These are phyloP conservation scores for Dryadomyces sulphureus DNA, from an alignment of 2,329 filamentous ascomycete species.

Conservation along the genomic window DNA sequence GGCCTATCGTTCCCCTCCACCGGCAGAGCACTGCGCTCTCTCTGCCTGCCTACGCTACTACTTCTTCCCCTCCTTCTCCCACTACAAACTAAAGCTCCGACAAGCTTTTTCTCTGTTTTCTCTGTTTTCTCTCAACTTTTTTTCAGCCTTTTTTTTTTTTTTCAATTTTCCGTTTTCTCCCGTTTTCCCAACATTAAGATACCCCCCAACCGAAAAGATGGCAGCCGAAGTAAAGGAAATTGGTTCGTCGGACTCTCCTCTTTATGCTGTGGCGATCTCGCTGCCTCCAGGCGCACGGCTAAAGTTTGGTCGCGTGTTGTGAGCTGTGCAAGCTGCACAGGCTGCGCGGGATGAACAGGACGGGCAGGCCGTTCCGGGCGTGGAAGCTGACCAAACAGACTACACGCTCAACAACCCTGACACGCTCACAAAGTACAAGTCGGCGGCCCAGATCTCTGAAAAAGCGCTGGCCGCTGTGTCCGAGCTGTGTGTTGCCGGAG, in stretches of 20 bases:
- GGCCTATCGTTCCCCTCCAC: too few species aligned
- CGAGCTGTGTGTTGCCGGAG: conserved; percentile 61
- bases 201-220: conserved; percentile 18
- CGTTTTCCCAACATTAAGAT: background rate
- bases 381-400: conserved; percentile 34
- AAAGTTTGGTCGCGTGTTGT: background rate
- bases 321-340: too few species aligned
- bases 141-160: background rate
- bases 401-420: conserved; percentile 84
- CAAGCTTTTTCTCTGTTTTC: background rate
- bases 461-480: conserved; percentile 83
- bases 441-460: conserved; percentile 84
- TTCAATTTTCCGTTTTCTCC: background rate
- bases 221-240: conserved; percentile 27
- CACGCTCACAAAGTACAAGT: conserved; percentile 98
- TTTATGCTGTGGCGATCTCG: background rate
- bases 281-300: too few species aligned
- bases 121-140: too few species aligned
- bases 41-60: background rate
- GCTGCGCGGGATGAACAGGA: too few species aligned
- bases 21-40: background rate
- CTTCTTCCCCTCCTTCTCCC: background rate
- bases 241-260: conserved; percentile 20
- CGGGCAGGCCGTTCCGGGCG: too few species aligned
- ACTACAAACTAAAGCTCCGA: background rate